Evolutionary conservation across 1,284 basidiomycete species (phyloP), one percentile per base, ranked within the genome.

Genomic region (Melampsora americana): DNA sequence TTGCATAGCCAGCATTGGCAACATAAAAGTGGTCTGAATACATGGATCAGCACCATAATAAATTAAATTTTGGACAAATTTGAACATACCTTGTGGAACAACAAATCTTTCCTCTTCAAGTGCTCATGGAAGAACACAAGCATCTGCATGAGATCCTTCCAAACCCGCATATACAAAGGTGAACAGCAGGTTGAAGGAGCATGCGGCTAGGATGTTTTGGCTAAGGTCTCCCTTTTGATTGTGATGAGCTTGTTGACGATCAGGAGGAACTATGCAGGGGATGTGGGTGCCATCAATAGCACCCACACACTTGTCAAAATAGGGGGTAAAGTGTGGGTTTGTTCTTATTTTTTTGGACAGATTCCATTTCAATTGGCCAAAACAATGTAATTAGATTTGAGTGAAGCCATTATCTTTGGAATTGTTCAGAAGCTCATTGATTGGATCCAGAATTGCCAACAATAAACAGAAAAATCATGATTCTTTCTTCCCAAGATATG

Each of bases 71-170:
- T n/a, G n/a, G n/a, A n/a, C n/a, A n/a, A n/a, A n/a, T n/a, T n/a
- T n/a, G n/a, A n/a, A n/a, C 44, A 26, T 64, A 73, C 5, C 48
- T 35, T 53, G 16, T 20, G 70, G 60, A 11, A 73, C 30, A 35
- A 53, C 53, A 44, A 53, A 73, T 1, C 9, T 16, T n/a, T n/a
- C 30, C 23, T 61, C 18, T 5, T 79, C 64, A 16, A 81, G 80
- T 80, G 82, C 69, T 11, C 82, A 82, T 84, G 59, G 83, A 82
- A 62, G 78, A 78, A 23, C 83, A 79, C 56, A 84, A n/a, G n/a
- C n/a, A n/a, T n/a, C n/a, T n/a, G n/a, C n/a, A n/a, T n/a, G n/a
- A n/a, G n/a, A n/a, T n/a, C n/a, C n/a, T n/a, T n/a, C n/a, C n/a
- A n/a, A n/a, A n/a, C n/a, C n/a, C n/a, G n/a, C n/a, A n/a, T n/a